A percentile compares a stretch with the other conserved stretches of the same genome.
These are phyloP conservation scores for Xylaria sp. DNA, from an alignment of 2,329 filamentous ascomycete species.

Conservation along the genomic window DNA sequence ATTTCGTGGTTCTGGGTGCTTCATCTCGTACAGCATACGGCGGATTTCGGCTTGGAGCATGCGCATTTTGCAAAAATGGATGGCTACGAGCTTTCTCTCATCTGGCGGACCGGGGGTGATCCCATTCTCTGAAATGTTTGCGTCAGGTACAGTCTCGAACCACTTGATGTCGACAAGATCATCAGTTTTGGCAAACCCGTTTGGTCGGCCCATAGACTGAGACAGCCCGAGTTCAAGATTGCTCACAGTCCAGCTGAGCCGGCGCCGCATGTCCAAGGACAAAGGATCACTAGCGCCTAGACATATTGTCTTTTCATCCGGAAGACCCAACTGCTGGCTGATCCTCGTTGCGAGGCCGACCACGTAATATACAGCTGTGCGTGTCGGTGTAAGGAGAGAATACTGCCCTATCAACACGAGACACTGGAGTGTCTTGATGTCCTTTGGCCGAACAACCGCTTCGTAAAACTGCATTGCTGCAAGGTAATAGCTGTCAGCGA, in stretches of 20 bases:
- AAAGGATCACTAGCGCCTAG: conserved; percentile 69
- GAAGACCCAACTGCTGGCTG: conserved; percentile 85
- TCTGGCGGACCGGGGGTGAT: conserved; percentile 75
- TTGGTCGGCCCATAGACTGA: conserved; percentile 85
- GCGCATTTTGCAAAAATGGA: conserved; percentile 94
- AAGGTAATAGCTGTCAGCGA: conserved; percentile 94
- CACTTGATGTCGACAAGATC: conserved; percentile 87
- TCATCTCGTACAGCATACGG: conserved; percentile 83
- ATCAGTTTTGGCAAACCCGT: conserved; percentile 79
- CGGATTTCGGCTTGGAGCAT: conserved; percentile 87
- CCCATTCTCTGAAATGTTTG: conserved; percentile 78
- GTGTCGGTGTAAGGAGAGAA: conserved; percentile 87
- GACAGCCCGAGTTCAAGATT: conserved; percentile 90
- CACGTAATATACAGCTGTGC: conserved; percentile 92
- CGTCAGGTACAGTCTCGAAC: conserved; percentile 81
- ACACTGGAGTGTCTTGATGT: conserved; percentile 88
- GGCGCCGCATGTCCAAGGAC: conserved; percentile 86
- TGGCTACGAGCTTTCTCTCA: conserved; percentile 84
- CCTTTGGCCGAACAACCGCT: conserved; percentile 82
- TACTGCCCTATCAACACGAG: conserved; percentile 88
- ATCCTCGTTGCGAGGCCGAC: conserved; percentile 86
- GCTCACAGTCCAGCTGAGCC: conserved; percentile 85
- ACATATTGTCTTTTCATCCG: conserved; percentile 86
- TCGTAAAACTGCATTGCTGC: conserved; percentile 86
- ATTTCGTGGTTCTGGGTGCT: conserved; percentile 74